Conservation (phyloP, 345 rosid species). For the Pseudoturritis turrita region DNA sequence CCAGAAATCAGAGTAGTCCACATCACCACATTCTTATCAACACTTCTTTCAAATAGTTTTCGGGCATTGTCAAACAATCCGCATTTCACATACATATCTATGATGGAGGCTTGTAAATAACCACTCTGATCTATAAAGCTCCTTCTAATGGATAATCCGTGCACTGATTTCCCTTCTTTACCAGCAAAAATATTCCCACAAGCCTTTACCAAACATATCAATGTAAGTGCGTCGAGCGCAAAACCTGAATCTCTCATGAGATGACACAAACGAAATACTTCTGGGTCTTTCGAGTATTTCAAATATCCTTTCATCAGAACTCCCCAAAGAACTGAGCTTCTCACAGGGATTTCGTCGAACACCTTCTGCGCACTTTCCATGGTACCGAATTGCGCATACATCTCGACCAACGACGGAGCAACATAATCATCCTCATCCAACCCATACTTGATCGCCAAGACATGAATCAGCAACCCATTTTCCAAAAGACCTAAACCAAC, state of each 20-base stretch:
- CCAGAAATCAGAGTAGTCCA: slow-evolving; percentile 58
- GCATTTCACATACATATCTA: slow-evolving; percentile 55
- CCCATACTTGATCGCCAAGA: slow-evolving; percentile 36
- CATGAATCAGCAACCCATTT: slow-evolving; percentile 34
- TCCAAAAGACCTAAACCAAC: slow-evolving; percentile 16
- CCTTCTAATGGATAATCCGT: slow-evolving; percentile 37
- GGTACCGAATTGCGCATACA: slow-evolving; percentile 36
- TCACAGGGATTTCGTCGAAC: slow-evolving; percentile 50
- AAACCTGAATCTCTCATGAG: slow-evolving; percentile 40
- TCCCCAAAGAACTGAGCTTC: slow-evolving; percentile 54
- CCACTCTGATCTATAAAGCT: slow-evolving; percentile 28
- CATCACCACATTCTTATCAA: slow-evolving; percentile 44
- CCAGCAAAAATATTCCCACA: slow-evolving; percentile 40
- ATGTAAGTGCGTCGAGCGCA: slow-evolving; percentile 30
- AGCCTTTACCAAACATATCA: slow-evolving; percentile 41
- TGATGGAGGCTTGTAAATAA: slow-evolving; percentile 36
- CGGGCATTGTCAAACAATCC: slow-evolving; percentile 32
- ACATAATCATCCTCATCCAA: slow-evolving; percentile 38
- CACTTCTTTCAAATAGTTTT: slow-evolving; percentile 35
- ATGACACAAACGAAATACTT: slow-evolving; percentile 39
- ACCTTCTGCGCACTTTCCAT: slow-evolving; percentile 40
- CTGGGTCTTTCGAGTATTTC: slow-evolving; percentile 28
- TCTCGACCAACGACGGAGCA: slow-evolving; percentile 41
- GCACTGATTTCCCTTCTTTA: slow-evolving; percentile 45
- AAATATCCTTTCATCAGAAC: slow-evolving; percentile 51